phyloP scores from a whole-genome alignment of 176 grass and related monocot species.

The Raddia guianensis region DNA sequence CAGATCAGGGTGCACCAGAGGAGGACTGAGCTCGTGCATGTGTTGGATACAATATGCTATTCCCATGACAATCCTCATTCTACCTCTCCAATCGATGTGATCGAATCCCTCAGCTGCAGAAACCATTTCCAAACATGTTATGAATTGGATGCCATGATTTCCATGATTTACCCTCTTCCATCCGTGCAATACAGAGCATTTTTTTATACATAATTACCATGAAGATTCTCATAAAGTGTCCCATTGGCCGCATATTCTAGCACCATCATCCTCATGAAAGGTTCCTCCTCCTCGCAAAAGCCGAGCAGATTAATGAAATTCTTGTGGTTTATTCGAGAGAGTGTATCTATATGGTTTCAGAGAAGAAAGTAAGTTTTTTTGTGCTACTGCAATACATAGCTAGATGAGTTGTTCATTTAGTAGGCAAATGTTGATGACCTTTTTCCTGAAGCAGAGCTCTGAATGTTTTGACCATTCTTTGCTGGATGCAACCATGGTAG shows the following conservation, averaged over 20 bases:
- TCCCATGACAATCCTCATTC: constrained; percentile 80
- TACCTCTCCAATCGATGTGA: constrained; percentile 64
- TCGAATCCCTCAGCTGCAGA: constrained; percentile 69
- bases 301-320: constrained; percentile 83
- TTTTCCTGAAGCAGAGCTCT: constrained; percentile 67
- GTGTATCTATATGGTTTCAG: constrained; percentile 57
- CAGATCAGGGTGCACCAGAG: constrained; percentile 60
- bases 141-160: too few species aligned
- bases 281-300: constrained; percentile 78
- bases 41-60: constrained; percentile 77
- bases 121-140: background rate
- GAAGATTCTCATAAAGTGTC: constrained; percentile 73
- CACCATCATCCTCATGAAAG: constrained; percentile 88
- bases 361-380: background rate
- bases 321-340: constrained; percentile 84
- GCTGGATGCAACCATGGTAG: constrained; percentile 54
- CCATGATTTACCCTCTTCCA: background rate
- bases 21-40: constrained; percentile 72
- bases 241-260: constrained; percentile 74
- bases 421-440: constrained; percentile 40
- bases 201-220: constrained; percentile 46
- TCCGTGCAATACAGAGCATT: constrained; percentile 6
- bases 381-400: constrained; percentile 3
- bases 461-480: constrained; percentile 69
- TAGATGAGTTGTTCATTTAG: background rate